A percentile compares a stretch with the other conserved stretches of the same genome.
phyloP scores from a whole-genome alignment of 352 stramenopile genomes.

The Globisporangium abappressorium region DNA sequence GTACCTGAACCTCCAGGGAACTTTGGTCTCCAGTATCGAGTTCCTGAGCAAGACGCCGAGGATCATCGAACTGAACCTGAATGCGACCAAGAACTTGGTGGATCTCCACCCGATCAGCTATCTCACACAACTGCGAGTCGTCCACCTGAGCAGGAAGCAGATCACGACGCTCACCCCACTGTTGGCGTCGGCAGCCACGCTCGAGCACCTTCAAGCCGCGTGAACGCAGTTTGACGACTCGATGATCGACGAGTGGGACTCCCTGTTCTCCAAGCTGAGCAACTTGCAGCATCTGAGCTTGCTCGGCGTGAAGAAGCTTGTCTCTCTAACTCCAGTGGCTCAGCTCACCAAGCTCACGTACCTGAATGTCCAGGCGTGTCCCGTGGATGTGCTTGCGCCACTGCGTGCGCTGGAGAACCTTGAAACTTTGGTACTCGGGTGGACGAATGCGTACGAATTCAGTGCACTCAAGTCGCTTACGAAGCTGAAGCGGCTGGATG shows the following conservation, averaged over 20 bases:
- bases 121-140: background rate
- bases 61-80: slow-evolving; percentile 1
- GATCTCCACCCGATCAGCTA: slow-evolving; percentile 6
- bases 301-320: background rate
- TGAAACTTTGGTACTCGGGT: slow-evolving; percentile 4
- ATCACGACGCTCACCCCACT: background rate
- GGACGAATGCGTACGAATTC: background rate
- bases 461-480: background rate
- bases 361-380: slow-evolving; percentile 4
- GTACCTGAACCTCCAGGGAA: background rate
- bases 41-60: background rate
- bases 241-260: background rate
- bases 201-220: background rate
- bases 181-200: background rate
- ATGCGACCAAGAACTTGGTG: background rate
- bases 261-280: background rate
- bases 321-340: background rate
- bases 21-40: background rate
- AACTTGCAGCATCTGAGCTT: background rate
- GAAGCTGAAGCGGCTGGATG: slow-evolving; percentile 2
- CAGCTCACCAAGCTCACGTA: slow-evolving; percentile 9
- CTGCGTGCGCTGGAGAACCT: background rate
- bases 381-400: background rate
- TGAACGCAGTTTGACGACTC: slow-evolving; percentile 2
- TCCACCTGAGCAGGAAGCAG: slow-evolving; percentile 2